Base-by-base conservation (phyloP, 805 yeast species). In the Kluyveromyces wickerhamii region DNA sequence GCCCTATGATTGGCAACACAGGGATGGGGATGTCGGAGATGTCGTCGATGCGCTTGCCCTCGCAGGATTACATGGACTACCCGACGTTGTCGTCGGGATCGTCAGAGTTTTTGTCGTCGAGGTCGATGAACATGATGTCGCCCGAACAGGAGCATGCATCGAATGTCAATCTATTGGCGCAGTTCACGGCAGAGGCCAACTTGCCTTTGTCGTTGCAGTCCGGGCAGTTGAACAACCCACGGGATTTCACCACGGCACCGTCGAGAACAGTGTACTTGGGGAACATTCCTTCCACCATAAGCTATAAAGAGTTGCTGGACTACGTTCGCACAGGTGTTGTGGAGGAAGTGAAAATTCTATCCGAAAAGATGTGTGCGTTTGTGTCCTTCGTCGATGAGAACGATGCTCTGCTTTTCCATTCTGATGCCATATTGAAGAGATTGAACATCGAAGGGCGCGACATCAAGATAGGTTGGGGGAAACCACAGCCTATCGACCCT, bases 401-500 rank as follows among this genome's bases (percentile, higher is more conserved):
- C 45, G 73, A 92, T 20, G 96, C 97, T 0, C 67, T 86, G 40
- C 72, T 86, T 44, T 92, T 92, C 63, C 96, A 87, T 59, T 84
- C 95, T 1, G 96, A 88, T 62, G 94, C 95, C 25, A 79, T 84
- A 33, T 68, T 89, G 54, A 86, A 85, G 54, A 75, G 88, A 54
- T 67, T 88, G 43, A 74, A 79, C 27, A 81, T 92, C 40, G 77
- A 75, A 46, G 87, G 85, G 29, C 77, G 80, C 45, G 94, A 84
- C 49, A 74, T 88, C 38, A 74, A 86, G 51, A 72, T 89, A 40
- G 95, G 96, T 9, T 92, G 97, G 97, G 96, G 95, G 14, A 81
- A 81, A 45, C 76, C 86, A 25, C 67, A 79, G 2, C 76, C 82
- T 1, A 74, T 87, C 22, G 77, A 76, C 39, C 82, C 94, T 2